These are phyloP conservation scores for Flaveria robusta DNA, from an alignment of 129 eudicot species.

Conservation along the genomic window DNA sequence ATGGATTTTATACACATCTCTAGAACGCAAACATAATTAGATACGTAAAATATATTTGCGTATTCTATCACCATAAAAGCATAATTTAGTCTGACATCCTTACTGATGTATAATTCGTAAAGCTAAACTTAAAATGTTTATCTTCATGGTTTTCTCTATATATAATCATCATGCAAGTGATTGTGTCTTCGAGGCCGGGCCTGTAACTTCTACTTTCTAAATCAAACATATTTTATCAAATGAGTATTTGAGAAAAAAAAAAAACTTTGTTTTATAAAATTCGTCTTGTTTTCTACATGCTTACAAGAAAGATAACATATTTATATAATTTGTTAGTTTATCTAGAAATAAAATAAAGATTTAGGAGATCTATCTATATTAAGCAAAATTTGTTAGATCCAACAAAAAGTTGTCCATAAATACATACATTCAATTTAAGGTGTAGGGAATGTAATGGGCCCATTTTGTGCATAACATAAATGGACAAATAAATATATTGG, in stretches of 20 bases:
- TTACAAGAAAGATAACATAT: neutral
- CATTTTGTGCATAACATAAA: neutral
- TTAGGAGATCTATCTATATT: slow-evolving; percentile 1
- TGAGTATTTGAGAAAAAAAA: neutral
- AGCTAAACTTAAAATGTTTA: too few relatives aligned
- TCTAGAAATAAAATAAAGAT: neutral
- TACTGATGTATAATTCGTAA: too few relatives aligned
- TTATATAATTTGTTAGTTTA: neutral
- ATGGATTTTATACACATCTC: neutral
- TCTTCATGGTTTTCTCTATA: too few relatives aligned
- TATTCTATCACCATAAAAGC: neutral
- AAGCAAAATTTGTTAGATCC: neutral
- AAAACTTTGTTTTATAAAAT: neutral
- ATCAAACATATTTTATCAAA: neutral
- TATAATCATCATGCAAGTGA: neutral
- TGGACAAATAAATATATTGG: neutral
- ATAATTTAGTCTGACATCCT: too few relatives aligned
- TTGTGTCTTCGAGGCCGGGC: neutral
- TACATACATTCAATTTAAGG: neutral
- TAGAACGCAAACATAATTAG: neutral
- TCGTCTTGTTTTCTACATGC: neutral
- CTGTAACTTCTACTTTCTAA: neutral
- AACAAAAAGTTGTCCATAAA: slow-evolving; percentile 6
- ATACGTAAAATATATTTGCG: too few relatives aligned
- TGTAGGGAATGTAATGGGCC: neutral